Evolutionary conservation across 495 filamentous ascomycete species (phyloP).

Genomic region (Penicillium psychrofluorescens): DNA sequence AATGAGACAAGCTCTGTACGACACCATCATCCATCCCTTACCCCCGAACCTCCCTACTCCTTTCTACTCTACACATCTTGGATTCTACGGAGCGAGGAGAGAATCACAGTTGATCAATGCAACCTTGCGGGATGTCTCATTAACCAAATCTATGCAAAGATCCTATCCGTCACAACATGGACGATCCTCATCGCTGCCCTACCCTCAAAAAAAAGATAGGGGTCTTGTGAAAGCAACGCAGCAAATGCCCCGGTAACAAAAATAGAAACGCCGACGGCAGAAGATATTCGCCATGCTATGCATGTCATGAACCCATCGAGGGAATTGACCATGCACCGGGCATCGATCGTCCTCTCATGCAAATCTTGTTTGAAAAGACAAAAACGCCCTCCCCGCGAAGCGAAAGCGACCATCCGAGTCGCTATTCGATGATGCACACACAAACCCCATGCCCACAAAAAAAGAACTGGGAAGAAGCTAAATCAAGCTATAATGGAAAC

Average conservation of each 20-base stretch:
- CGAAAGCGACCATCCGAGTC: neutral
- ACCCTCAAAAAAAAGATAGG: no score
- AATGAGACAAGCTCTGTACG: no score
- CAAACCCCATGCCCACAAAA: neutral
- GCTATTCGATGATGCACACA: no score
- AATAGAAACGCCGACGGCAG: neutral
- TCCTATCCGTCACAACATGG: neutral
- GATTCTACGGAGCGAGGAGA: no score
- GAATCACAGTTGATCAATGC: neutral
- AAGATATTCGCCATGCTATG: conserved; percentile 8
- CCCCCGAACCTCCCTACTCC: no score
- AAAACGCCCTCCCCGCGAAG: conserved; percentile 13
- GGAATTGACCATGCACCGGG: conserved; percentile 14
- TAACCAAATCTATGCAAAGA: neutral
- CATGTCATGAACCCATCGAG: conserved; percentile 11
- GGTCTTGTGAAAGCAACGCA: no score
- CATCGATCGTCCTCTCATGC: conserved; percentile 12
- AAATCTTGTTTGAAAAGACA: conserved; percentile 4
- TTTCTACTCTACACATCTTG: no score
- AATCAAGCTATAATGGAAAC: conserved; percentile 4
- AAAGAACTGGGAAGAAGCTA: neutral
- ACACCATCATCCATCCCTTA: no score
- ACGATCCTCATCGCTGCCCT: no score
- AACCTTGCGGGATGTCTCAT: conserved; percentile 1
- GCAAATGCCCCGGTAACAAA: neutral